Conservation (phyloP, 371 early-diverging fungal species). For the Circinella minor region DNA sequence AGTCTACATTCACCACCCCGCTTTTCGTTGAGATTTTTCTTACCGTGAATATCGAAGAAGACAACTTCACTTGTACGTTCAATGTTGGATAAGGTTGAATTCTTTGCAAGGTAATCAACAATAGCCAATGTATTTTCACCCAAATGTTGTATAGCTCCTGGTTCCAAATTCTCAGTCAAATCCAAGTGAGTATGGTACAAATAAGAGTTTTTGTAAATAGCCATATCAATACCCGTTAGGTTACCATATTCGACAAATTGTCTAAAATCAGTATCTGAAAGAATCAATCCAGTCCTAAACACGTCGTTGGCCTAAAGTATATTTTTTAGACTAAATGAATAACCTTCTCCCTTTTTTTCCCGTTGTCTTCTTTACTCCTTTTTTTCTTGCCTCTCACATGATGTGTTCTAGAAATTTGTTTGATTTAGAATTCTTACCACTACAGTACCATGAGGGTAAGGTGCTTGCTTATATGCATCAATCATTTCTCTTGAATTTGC, state of each 20-base stretch:
- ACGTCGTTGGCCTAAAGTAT: slow-evolving; percentile 67
- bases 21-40: not conserved
- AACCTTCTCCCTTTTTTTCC: not conserved
- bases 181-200: slow-evolving; percentile 80
- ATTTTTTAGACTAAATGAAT: not conserved
- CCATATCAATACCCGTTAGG: slow-evolving; percentile 73
- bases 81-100: slow-evolving; percentile 51
- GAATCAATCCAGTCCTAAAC: slow-evolving; percentile 74
- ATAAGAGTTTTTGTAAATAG: slow-evolving; percentile 74
- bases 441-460: slow-evolving; percentile 77
- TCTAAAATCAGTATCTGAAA: slow-evolving; percentile 80
- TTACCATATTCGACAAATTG: slow-evolving; percentile 77
- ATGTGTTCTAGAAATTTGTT: no score
- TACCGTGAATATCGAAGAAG: slow-evolving; percentile 71
- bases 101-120: slow-evolving; percentile 57
- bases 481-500: slow-evolving; percentile 74
- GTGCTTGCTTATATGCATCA: slow-evolving; percentile 71
- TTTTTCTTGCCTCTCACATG: not conserved
- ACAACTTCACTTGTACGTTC: slow-evolving; percentile 61
- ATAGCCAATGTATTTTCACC: slow-evolving; percentile 73
- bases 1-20: no score
- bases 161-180: slow-evolving; percentile 57
- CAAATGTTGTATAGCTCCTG: slow-evolving; percentile 74
- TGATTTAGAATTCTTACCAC: slow-evolving; percentile 41
- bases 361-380: no score